These are phyloP conservation scores for Aspergillus glaucus DNA, from an alignment of 2,329 filamentous ascomycete species.

Conservation along the genomic window DNA sequence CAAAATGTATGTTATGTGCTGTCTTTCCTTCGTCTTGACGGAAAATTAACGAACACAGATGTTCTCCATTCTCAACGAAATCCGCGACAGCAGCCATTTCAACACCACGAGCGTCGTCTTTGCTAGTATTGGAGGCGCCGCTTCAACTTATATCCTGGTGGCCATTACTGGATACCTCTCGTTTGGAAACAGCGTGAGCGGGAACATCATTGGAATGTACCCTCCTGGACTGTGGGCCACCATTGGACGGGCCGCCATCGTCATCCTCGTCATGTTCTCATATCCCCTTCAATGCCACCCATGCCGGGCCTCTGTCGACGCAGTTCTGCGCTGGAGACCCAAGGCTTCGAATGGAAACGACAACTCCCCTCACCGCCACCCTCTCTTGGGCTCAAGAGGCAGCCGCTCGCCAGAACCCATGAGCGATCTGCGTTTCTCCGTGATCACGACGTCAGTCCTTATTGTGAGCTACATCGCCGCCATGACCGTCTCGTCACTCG, in stretches of 20 bases:
- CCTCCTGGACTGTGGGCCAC: slow-evolving; percentile 73
- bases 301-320: slow-evolving; percentile 89
- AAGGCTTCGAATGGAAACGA: slow-evolving; percentile 34
- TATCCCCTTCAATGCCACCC: slow-evolving; percentile 94
- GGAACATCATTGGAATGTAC: slow-evolving; percentile 94
- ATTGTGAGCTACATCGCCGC: slow-evolving; percentile 79
- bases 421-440: slow-evolving; percentile 79
- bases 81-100: slow-evolving; percentile 72
- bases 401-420: slow-evolving; percentile 56
- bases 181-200: slow-evolving; percentile 80
- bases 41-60: slow-evolving; percentile 53
- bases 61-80: slow-evolving; percentile 97
- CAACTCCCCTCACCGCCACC: slow-evolving; percentile 38
- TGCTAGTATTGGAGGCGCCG: slow-evolving; percentile 82
- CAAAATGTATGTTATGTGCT: slow-evolving; percentile 64
- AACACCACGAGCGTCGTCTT: slow-evolving; percentile 73
- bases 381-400: slow-evolving; percentile 32
- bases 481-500: slow-evolving; percentile 82
- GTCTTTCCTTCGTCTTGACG: neutral
- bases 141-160: slow-evolving; percentile 78
- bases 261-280: slow-evolving; percentile 91
- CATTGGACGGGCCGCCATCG: slow-evolving; percentile 90
- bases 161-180: slow-evolving; percentile 94
- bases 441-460: slow-evolving; percentile 81
- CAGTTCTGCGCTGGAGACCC: slow-evolving; percentile 88